phyloP scores from a whole-genome alignment of 331 rosid genomes.

The Stylosanthes scabra region DNA sequence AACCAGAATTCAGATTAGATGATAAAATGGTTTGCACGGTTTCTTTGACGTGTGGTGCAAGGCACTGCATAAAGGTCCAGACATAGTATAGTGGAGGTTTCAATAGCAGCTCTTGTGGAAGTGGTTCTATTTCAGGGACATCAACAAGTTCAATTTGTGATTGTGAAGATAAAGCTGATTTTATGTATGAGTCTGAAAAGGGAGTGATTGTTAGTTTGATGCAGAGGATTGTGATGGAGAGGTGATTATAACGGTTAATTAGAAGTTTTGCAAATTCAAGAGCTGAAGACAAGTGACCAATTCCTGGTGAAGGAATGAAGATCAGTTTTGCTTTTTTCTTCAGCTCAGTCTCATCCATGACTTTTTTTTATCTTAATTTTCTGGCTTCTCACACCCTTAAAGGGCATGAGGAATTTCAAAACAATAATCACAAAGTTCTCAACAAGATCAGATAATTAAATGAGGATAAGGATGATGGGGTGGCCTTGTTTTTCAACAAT shows the following conservation, averaged over 20 bases:
- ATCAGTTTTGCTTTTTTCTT: conserved; percentile 44
- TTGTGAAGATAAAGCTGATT: conserved; percentile 33
- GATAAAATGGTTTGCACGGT: conserved; percentile 39
- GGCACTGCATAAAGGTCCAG: conserved; percentile 43
- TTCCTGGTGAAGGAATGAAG: conserved; percentile 55
- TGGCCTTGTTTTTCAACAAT: too few species aligned
- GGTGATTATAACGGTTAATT: conserved; percentile 29
- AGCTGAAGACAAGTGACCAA: conserved; percentile 56
- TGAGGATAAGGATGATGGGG: too few species aligned
- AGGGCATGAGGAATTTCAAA: too few species aligned
- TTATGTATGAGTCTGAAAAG: conserved; percentile 41
- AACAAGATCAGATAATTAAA: too few species aligned
- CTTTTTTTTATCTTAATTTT: too few species aligned
- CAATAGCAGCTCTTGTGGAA: neutral
- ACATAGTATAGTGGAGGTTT: conserved; percentile 34
- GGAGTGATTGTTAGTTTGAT: conserved; percentile 29
- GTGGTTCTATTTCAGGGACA: conserved; percentile 43
- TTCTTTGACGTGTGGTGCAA: conserved; percentile 49
- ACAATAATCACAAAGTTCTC: too few species aligned
- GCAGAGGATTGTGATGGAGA: conserved; percentile 53
- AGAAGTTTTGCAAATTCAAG: conserved; percentile 57
- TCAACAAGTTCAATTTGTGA: conserved; percentile 43
- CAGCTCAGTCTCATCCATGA: conserved; percentile 12
- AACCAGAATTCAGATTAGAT: conserved; percentile 11
- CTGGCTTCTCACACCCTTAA: too few species aligned